phyloP scores from a whole-genome alignment of 163 green algal genomes.

The Chloromonas sp. region DNA sequence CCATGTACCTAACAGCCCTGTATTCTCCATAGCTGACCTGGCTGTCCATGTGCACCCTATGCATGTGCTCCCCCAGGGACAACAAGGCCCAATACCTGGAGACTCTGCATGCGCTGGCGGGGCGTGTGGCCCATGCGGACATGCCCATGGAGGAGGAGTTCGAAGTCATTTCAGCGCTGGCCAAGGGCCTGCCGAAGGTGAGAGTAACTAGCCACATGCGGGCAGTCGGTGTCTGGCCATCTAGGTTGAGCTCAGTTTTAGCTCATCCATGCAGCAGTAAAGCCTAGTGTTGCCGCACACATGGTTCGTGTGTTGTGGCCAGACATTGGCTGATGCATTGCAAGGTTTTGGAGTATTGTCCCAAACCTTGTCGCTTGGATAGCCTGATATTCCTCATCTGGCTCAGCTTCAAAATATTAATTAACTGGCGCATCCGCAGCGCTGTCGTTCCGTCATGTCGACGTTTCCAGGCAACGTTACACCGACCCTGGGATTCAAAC shows the following conservation, averaged over 20 bases:
- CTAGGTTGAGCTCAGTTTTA: not conserved
- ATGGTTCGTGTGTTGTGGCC: no score
- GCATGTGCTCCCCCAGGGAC: conserved; percentile 18
- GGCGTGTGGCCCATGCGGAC: conserved; percentile 37
- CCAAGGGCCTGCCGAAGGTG: conserved; percentile 1
- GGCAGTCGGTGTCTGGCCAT: not conserved
- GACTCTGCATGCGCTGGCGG: conserved; percentile 56
- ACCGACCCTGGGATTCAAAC: no score
- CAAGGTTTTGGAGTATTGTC: no score
- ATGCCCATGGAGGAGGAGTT: conserved; percentile 17
- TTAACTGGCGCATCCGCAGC: no score
- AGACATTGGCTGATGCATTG: no score
- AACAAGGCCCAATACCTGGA: conserved; percentile 57
- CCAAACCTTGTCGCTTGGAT: no score
- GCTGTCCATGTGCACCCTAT: not conserved
- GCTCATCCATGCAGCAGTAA: no score
- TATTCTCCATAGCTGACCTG: not conserved
- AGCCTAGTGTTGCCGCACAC: no score
- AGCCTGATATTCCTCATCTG: no score
- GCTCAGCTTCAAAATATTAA: no score
- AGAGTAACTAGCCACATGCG: not conserved
- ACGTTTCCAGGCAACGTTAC: no score
- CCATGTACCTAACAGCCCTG: not conserved
- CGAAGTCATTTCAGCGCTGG: not conserved
- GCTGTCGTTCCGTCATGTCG: no score